Evolutionary conservation across 2,329 filamentous ascomycete species (phyloP), one percentile per base, ranked within the genome.

Genomic region (Stachybotrys elegans): DNA sequence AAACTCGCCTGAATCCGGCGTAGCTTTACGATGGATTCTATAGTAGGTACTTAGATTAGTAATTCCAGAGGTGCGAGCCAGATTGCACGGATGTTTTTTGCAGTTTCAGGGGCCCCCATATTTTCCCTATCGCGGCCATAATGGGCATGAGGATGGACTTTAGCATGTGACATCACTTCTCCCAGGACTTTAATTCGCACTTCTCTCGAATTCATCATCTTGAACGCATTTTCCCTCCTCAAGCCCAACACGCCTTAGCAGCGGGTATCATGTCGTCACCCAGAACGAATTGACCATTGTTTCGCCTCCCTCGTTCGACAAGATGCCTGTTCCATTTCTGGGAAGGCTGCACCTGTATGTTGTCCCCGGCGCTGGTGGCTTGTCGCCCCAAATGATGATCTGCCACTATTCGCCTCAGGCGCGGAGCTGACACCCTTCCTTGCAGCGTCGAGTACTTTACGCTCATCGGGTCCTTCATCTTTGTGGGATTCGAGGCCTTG

Each of bases 361-460:
- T 48, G 27, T 41, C 14, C 11, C n/a, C 13, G 6, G 11, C 7
- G 14, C 6, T 3, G 22, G 29, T 36, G n/a, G n/a, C n/a, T n/a
- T n/a, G n/a, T n/a, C n/a, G n/a, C n/a, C n/a, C n/a, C n/a, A n/a
- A n/a, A n/a, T n/a, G n/a, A n/a, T n/a, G n/a, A n/a, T n/a, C n/a
- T n/a, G n/a, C n/a, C n/a, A n/a, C n/a, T n/a, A n/a, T n/a, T n/a
- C n/a, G n/a, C n/a, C n/a, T n/a, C n/a, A n/a, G n/a, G n/a, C n/a
- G n/a, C n/a, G n/a, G n/a, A n/a, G n/a, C n/a, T n/a, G n/a, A n/a
- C 11, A 34, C 22, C 19, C 8, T 8, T 44, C 42, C 40, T 5
- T 45, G 47, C 51, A 90, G 86, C 65, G 78, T 78, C 66, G 91
- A 98, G 70, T 97, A 97, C 69, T 68, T 94, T 50, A 89, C 91